A percentile compares a stretch with the other conserved stretches of the same genome.
Conservation (phyloP, 805 yeast genomes). For the Candida pseudoglaebosa region DNA sequence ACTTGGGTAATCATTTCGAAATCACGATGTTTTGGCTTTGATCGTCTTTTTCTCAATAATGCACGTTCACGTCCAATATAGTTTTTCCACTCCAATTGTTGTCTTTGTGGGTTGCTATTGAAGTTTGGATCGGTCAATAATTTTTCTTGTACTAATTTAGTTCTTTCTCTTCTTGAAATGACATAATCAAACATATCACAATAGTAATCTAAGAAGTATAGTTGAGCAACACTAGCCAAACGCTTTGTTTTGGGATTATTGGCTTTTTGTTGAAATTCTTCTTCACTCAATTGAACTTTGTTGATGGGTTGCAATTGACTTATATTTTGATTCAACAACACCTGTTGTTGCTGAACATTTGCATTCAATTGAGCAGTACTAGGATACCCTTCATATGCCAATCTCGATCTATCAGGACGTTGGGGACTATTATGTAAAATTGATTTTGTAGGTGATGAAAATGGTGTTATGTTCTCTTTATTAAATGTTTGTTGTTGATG, state of each 20-base stretch:
- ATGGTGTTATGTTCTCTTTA: conserved; percentile 36
- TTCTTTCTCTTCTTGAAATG: conserved; percentile 78
- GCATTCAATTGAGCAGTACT: conserved; percentile 6
- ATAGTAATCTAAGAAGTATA: conserved; percentile 91
- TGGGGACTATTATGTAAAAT: conserved; percentile 30
- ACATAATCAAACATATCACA: conserved; percentile 95
- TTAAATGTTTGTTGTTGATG: conserved; percentile 17
- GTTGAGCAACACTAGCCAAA: conserved; percentile 84
- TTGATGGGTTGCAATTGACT: conserved; percentile 29
- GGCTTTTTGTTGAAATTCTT: conserved; percentile 55
- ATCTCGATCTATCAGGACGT: conserved; percentile 5
- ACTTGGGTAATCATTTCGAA: conserved; percentile 96
- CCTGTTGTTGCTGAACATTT: conserved; percentile 9
- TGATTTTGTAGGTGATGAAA: conserved; percentile 32
- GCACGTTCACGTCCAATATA: conserved; percentile 84
- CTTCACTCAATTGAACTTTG: conserved; percentile 17
- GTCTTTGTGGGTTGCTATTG: conserved; percentile 26
- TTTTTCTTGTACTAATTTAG: conserved; percentile 62
- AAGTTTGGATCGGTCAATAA: conserved; percentile 49
- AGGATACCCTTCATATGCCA: conserved; percentile 9
- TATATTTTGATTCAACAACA: conserved; percentile 22
- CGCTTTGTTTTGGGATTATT: conserved; percentile 75
- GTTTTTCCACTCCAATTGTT: conserved; percentile 59
- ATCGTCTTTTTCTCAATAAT: conserved; percentile 78
- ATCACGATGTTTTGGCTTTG: conserved; percentile 91